Evolutionary conservation across 2,329 filamentous ascomycete genomes (phyloP).

Genomic region (Trichoderma sp.): DNA sequence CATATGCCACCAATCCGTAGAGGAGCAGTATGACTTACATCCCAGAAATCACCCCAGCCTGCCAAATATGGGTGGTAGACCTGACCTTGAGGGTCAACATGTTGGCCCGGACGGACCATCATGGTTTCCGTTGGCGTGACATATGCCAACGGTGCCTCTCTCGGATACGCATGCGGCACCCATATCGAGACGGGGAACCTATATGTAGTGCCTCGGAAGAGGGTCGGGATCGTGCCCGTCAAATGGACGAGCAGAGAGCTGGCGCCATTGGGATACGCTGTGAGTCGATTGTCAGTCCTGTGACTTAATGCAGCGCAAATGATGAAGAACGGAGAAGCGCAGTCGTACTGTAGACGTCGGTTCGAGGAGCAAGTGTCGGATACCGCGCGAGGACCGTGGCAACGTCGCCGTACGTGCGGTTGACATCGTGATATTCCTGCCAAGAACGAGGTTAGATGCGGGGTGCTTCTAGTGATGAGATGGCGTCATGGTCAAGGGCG

Average conservation of each 20-base stretch:
- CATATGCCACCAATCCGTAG: not conserved
- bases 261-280: conserved; percentile 85
- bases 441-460: conserved; percentile 18
- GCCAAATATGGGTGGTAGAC: conserved; percentile 96
- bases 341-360: conserved; percentile 88
- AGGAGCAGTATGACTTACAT: conserved; percentile 62
- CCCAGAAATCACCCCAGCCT: conserved; percentile 86
- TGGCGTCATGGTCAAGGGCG: not conserved
- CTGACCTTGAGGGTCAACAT: conserved; percentile 90
- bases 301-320: not conserved
- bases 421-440: conserved; percentile 91
- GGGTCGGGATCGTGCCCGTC: conserved; percentile 85
- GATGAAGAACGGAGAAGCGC: not conserved
- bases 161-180: conserved; percentile 89
- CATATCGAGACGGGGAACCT: conserved; percentile 91
- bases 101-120: conserved; percentile 87
- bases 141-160: conserved; percentile 83
- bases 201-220: conserved; percentile 86
- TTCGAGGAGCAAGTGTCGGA: conserved; percentile 79
- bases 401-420: conserved; percentile 89
- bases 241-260: conserved; percentile 87
- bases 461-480: not conserved
- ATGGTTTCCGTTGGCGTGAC: conserved; percentile 88
- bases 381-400: conserved; percentile 80
- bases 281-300: conserved; percentile 22